A percentile compares a stretch with the other conserved stretches of the same genome.
Evolutionary conservation across 108 stramenopile genomes (phyloP).

Genomic region (Stephanodiscus minutulus): DNA sequence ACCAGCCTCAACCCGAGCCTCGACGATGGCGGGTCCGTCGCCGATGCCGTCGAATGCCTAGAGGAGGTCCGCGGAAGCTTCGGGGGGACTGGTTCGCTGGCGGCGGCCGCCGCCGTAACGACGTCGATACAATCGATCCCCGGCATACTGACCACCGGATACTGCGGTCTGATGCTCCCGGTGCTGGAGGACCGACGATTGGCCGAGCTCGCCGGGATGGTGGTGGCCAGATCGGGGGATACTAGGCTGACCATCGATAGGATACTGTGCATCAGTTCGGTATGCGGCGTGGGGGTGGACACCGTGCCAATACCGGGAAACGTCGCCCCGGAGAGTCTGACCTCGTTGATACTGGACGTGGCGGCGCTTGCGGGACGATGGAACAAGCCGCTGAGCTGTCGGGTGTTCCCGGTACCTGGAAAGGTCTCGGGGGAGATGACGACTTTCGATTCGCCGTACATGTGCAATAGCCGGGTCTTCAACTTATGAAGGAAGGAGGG

Average conservation of each 20-base stretch:
- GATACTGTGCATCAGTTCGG: slow-evolving; percentile 70
- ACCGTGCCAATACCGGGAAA: slow-evolving; percentile 82
- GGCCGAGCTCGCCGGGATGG: slow-evolving; percentile 52
- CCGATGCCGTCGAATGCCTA: slow-evolving; percentile 74
- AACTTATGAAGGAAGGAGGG: background rate
- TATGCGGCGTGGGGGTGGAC: slow-evolving; percentile 88
- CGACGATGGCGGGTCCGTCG: slow-evolving; percentile 70
- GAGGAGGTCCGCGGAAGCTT: slow-evolving; percentile 63
- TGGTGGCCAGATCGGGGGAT: background rate
- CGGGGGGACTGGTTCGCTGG: slow-evolving; percentile 70
- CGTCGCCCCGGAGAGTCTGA: slow-evolving; percentile 41
- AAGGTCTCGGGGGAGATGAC: slow-evolving; percentile 63
- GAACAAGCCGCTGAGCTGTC: slow-evolving; percentile 82
- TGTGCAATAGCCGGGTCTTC: slow-evolving; percentile 74
- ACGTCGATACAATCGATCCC: slow-evolving; percentile 68
- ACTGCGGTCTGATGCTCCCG: slow-evolving; percentile 87
- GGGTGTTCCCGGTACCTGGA: slow-evolving; percentile 78
- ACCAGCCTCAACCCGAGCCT: slow-evolving; percentile 83
- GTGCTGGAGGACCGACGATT: slow-evolving; percentile 79
- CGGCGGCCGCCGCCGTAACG: slow-evolving; percentile 78
- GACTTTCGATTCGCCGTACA: slow-evolving; percentile 72
- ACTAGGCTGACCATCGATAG: slow-evolving; percentile 45
- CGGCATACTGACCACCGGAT: slow-evolving; percentile 64
- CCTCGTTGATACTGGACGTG: slow-evolving; percentile 75
- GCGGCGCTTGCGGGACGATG: slow-evolving; percentile 76